Percentiles rank a stretch among this genome's conserved stretches.
phyloP scores from a whole-genome alignment of 176 grass and related monocot species.

The Elaeis guineensis region DNA sequence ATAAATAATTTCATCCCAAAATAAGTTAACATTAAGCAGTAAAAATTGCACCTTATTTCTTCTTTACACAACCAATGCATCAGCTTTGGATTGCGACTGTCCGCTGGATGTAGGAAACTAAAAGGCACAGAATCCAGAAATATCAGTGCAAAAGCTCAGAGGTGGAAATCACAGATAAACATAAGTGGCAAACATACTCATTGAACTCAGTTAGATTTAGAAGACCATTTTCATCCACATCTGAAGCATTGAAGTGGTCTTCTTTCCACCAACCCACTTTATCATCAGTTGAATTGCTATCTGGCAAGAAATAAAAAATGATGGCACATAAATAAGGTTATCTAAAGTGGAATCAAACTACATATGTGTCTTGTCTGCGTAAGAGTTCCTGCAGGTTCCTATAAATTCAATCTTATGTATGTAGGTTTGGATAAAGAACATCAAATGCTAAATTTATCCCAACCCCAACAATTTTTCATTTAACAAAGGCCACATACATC shows the following conservation, averaged over 20 bases:
- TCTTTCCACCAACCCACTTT: constrained; percentile 88
- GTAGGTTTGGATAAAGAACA: too few relatives aligned
- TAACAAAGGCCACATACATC: too few relatives aligned
- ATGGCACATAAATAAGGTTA: too few relatives aligned
- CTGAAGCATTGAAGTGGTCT: constrained; percentile 73
- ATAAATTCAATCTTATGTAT: too few relatives aligned
- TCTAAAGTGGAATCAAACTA: too few relatives aligned
- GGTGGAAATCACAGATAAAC: constrained; percentile 8
- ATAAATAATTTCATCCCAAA: too few relatives aligned
- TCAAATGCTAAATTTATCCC: too few relatives aligned
- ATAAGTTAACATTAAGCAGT: neutral
- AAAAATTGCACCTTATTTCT: constrained; percentile 67
- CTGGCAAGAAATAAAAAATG: constrained; percentile 27
- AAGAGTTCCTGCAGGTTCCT: too few relatives aligned
- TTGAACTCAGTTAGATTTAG: constrained; percentile 89
- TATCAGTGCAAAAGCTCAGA: constrained; percentile 19
- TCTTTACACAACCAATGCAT: constrained; percentile 80
- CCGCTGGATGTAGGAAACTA: constrained; percentile 92
- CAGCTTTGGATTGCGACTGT: constrained; percentile 67
- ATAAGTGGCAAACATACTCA: constrained; percentile 45
- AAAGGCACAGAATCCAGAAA: constrained; percentile 19
- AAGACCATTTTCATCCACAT: constrained; percentile 57
- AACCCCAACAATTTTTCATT: too few relatives aligned
- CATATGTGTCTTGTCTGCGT: too few relatives aligned
- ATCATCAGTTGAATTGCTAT: constrained; percentile 70